Evolutionary conservation across 805 yeast species (phyloP), one percentile per base, ranked within the genome.

Genomic region (Isabelozyma rhagii): DNA sequence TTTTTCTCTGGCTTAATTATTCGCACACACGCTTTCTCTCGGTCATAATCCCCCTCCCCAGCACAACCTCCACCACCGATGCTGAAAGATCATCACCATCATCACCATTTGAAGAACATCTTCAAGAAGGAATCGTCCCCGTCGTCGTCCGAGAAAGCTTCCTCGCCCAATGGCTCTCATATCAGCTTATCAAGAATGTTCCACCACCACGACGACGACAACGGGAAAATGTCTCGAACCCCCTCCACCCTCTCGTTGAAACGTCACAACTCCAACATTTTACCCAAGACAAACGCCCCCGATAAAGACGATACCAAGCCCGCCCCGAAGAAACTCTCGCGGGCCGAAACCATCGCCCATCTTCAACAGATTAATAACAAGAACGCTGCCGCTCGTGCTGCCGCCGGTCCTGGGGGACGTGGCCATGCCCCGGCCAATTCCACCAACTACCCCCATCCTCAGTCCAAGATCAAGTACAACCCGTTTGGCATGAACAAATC

Each of bases 401-500:
- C 43, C 14, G 45, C 47, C 57, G 52, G 46, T 40, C 51, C 27
- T 41, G 61, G 47, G 53, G 54, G 34, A 46, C 47, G 43, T 44
- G 49, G 34, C 6, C 46, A 18, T 46, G 54, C 44, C n/a, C 49
- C 46, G 10, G 45, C 29, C 4, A 43, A 41, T 18, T 40, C 43
- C 39, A 49, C 48, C 29, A 45, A 46, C 39, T 9, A 40, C 14
- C 44, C 47, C 36, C 55, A 56, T 38, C 53, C 51, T n/a, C 67
- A 57, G 25, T 75, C 71, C 18, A 82, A 79, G 50, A 72, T 83
- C 59, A 78, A 77, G 42, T 85, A 84, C 64, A 84, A 84, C 57
- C 90, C 90, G 1, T 85, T 81, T 60, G 90, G 89, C 1, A 51
- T 78, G 39, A 77, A 72, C 52, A 74, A 68, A 41, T 55, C 56